Evolutionary conservation across 805 yeast species (phyloP).

Genomic region (Kuraishia hungarica): DNA sequence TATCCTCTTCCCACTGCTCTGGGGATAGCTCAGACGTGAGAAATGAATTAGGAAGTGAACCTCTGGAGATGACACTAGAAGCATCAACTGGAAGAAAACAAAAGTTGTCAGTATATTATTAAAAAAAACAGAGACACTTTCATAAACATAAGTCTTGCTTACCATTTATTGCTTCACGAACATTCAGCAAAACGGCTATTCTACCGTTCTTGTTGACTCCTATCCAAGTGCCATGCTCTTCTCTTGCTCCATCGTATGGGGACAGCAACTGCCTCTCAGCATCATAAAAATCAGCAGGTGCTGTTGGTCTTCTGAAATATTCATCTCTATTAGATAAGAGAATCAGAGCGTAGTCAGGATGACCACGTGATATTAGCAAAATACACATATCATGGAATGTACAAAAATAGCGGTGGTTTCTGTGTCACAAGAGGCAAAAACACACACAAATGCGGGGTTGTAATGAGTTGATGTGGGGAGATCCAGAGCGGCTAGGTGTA

Average conservation of each 20-base stretch:
- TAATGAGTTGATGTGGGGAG: background rate
- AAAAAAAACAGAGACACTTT: background rate
- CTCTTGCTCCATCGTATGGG: conserved; percentile 67
- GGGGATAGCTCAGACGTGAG: conserved; percentile 24
- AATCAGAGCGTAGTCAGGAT: conserved; percentile 69
- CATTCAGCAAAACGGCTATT: conserved; percentile 71
- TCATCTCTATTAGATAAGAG: conserved; percentile 86
- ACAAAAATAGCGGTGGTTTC: too few relatives aligned
- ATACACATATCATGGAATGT: conserved; percentile 57
- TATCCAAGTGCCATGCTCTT: conserved; percentile 87
- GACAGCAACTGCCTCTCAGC: conserved; percentile 31
- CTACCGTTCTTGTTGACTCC: conserved; percentile 51
- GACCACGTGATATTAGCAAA: conserved; percentile 54
- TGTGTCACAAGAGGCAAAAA: too few relatives aligned
- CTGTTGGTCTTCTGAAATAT: conserved; percentile 65
- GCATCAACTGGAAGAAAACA: conserved; percentile 1
- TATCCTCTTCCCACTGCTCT: conserved; percentile 34
- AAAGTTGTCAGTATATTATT: background rate
- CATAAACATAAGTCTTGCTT: background rate
- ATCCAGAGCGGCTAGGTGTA: too few relatives aligned
- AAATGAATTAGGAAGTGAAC: conserved; percentile 32
- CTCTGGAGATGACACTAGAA: conserved; percentile 30
- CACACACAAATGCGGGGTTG: background rate
- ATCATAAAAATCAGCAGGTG: conserved; percentile 35
- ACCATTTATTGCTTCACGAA: conserved; percentile 36